phyloP scores from a whole-genome alignment of 2,329 filamentous ascomycete species.

The Chalaropsis thielavioides region DNA sequence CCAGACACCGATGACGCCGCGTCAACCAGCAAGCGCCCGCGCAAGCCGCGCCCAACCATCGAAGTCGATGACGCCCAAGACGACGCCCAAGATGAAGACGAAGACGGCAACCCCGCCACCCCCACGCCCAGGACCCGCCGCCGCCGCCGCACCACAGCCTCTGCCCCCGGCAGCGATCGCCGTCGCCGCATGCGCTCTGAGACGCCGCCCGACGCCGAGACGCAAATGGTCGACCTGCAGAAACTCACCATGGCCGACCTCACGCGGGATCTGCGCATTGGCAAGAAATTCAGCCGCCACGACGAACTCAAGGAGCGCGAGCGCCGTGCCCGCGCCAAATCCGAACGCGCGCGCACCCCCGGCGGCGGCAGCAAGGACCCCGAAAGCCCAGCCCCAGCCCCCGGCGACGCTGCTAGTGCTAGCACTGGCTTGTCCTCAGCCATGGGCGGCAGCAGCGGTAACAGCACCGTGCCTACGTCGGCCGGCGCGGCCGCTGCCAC shows the following conservation, averaged over 20 bases:
- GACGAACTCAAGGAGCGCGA: constrained; percentile 57
- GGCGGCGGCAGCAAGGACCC: constrained; percentile 27
- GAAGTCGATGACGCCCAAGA: constrained; percentile 15
- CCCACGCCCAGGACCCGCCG: constrained; percentile 19
- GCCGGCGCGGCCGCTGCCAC: constrained; percentile 23
- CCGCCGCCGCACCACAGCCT: not conserved
- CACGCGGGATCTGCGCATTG: constrained; percentile 53
- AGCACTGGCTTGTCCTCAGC: not conserved
- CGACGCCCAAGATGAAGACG: constrained; percentile 18
- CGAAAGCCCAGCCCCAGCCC: constrained; percentile 7
- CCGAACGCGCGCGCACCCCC: constrained; percentile 19
- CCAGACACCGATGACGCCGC: not conserved
- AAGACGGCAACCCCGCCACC: constrained; percentile 19
- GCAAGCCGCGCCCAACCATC: constrained; percentile 23
- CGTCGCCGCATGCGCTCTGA: constrained; percentile 30
- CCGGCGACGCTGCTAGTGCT: not conserved
- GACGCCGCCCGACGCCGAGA: constrained; percentile 51
- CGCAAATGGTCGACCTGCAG: constrained; percentile 47
- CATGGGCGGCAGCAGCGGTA: constrained; percentile 21
- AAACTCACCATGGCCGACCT: constrained; percentile 59
- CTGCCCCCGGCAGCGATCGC: constrained; percentile 17
- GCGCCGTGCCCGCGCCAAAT: constrained; percentile 27
- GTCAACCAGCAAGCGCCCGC: constrained; percentile 5
- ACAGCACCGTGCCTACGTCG: not conserved
- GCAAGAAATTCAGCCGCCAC: constrained; percentile 61